phyloP scores from a whole-genome alignment of 108 stramenopile genomes.

The Pseudonitzschia delicatissima region DNA sequence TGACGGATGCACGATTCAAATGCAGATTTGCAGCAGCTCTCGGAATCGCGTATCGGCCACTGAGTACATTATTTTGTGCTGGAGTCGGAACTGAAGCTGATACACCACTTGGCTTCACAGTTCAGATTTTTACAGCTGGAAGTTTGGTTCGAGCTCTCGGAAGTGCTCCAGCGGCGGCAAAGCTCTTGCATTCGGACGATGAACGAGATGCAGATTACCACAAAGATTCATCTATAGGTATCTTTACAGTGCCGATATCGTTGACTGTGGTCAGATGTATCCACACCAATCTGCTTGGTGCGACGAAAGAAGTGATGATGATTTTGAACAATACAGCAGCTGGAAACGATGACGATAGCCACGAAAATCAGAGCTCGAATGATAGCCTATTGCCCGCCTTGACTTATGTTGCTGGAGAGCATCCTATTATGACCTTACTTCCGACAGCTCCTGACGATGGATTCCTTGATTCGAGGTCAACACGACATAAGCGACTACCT shows the following conservation, averaged over 20 bases:
- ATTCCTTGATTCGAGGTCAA: constrained; percentile 83
- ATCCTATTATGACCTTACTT: constrained; percentile 64
- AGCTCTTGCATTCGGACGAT: constrained; percentile 70
- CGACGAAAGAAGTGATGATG: constrained; percentile 75
- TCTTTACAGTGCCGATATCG: constrained; percentile 73
- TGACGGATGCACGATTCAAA: constrained; percentile 82
- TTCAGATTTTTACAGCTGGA: constrained; percentile 88
- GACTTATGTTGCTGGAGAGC: constrained; percentile 76
- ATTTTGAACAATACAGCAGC: constrained; percentile 49
- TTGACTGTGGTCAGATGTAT: constrained; percentile 78
- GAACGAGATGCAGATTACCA: constrained; percentile 28
- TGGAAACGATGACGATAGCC: constrained; percentile 39
- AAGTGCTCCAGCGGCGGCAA: constrained; percentile 58
- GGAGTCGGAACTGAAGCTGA: constrained; percentile 88
- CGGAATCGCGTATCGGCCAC: constrained; percentile 83
- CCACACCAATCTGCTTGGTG: constrained; percentile 80
- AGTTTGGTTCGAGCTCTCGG: constrained; percentile 84
- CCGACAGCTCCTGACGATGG: constrained; percentile 86
- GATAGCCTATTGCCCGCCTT: constrained; percentile 48
- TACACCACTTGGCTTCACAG: constrained; percentile 82
- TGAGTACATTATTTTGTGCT: constrained; percentile 83
- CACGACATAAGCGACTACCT: constrained; percentile 80
- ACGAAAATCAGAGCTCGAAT: constrained; percentile 24
- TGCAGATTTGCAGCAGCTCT: constrained; percentile 80
- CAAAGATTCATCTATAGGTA: constrained; percentile 44